Evolutionary conservation across 2,329 filamentous ascomycete genomes (phyloP).

Genomic region (Calonectria pauciramosa): DNA sequence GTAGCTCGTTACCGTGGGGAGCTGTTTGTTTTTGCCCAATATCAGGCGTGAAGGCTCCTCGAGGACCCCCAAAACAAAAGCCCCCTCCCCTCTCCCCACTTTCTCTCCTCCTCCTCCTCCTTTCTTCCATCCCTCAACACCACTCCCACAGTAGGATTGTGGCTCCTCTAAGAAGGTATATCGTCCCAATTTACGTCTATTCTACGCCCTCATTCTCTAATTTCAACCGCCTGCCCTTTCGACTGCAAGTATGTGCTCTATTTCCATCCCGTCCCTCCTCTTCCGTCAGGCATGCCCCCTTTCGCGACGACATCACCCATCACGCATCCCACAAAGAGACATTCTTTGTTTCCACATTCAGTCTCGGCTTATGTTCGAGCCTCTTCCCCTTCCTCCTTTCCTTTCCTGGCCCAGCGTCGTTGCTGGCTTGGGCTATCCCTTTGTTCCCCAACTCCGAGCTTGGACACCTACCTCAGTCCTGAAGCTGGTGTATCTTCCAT

Average conservation of each 20-base stretch:
- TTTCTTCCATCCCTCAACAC: not conserved
- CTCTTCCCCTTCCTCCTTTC: too few species aligned
- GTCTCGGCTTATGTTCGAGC: not conserved
- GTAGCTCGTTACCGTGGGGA: not conserved
- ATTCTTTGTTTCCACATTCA: not conserved
- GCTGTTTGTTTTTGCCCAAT: constrained; percentile 1
- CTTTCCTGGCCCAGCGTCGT: not conserved
- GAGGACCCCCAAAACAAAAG: not conserved
- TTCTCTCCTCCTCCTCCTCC: too few species aligned
- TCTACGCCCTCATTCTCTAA: not conserved
- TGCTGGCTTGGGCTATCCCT: not conserved
- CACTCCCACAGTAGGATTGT: not conserved
- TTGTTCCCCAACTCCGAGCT: not conserved
- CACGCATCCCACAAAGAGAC: not conserved
- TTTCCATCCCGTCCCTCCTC: not conserved
- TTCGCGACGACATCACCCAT: not conserved
- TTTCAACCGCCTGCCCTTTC: not conserved
- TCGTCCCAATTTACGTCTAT: not conserved
- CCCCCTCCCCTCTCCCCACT: not conserved
- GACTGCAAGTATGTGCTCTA: not conserved
- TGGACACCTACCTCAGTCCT: not conserved
- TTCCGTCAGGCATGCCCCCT: not conserved
- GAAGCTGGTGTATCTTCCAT: not conserved
- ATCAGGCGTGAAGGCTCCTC: not conserved
- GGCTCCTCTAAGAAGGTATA: not conserved